Evolutionary conservation across 2,329 filamentous ascomycete species (phyloP).

Genomic region (Achaetomium macrosporum): DNA sequence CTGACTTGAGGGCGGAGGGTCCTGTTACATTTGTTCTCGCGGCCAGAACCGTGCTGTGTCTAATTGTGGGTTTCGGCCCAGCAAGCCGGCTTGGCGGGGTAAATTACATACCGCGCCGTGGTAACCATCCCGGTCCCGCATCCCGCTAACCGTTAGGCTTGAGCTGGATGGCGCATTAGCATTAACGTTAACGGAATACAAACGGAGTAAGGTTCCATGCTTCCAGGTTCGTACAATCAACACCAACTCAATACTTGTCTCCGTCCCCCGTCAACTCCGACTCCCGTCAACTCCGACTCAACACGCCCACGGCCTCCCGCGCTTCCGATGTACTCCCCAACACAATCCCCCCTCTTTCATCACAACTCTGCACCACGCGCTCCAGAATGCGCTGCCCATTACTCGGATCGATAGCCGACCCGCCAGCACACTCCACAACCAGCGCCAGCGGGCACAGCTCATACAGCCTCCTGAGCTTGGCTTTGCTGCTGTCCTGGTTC

Average conservation of each 20-base stretch:
- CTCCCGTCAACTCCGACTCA: neutral
- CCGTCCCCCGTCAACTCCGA: neutral
- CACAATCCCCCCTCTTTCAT: conserved; percentile 45
- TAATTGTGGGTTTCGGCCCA: too few relatives aligned
- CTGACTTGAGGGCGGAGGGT: too few relatives aligned
- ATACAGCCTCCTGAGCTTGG: conserved; percentile 54
- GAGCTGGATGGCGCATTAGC: too few relatives aligned
- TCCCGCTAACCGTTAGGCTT: too few relatives aligned
- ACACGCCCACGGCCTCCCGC: conserved; percentile 22
- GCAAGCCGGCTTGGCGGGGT: too few relatives aligned
- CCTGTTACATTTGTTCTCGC: too few relatives aligned
- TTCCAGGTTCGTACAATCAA: too few relatives aligned
- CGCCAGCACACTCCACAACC: conserved; percentile 55
- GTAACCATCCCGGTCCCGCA: too few relatives aligned
- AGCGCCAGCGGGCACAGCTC: conserved; percentile 56
- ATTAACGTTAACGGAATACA: too few relatives aligned
- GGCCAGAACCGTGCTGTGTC: too few relatives aligned
- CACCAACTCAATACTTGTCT: conserved; percentile 15
- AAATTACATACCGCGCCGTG: too few relatives aligned
- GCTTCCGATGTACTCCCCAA: conserved; percentile 48
- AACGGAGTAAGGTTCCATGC: too few relatives aligned
- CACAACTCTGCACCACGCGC: conserved; percentile 34
- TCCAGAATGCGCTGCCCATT: conserved; percentile 39
- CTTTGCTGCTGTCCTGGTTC: conserved; percentile 36
- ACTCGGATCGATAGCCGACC: conserved; percentile 46